Conservation (phyloP, 371 early-diverging fungal species). For the Umbelopsis sp. region DNA sequence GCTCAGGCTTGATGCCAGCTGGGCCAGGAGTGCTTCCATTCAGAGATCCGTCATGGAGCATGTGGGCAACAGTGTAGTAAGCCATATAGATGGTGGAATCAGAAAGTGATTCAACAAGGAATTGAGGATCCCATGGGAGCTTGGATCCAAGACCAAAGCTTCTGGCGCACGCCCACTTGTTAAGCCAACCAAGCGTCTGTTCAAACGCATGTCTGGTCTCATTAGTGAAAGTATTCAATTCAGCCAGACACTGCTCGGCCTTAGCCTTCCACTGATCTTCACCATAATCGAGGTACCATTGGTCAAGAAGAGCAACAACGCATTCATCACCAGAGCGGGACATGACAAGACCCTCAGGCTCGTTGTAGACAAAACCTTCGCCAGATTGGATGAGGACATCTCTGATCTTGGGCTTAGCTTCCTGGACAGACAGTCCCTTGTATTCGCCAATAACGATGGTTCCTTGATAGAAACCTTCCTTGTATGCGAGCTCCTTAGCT, state of each 20-base stretch:
- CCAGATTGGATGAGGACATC: constrained; percentile 71
- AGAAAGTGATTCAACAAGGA: constrained; percentile 98
- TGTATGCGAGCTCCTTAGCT: constrained; percentile 96
- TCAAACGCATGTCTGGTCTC: constrained; percentile 94
- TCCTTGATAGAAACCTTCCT: constrained; percentile 97
- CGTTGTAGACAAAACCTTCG: constrained; percentile 90
- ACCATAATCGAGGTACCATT: constrained; percentile 99
- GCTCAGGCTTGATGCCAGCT: constrained; percentile 78
- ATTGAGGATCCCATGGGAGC: constrained; percentile 97
- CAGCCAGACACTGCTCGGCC: constrained; percentile 81
- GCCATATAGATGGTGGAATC: constrained; percentile 99
- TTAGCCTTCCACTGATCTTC: constrained; percentile 89
- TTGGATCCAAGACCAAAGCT: constrained; percentile 97
- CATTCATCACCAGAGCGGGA: constrained; percentile 98
- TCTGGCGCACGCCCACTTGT: constrained; percentile 99
- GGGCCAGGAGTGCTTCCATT: constrained; percentile 86
- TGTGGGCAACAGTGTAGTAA: constrained; percentile 98
- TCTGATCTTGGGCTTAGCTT: constrained; percentile 89
- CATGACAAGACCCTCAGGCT: constrained; percentile 96
- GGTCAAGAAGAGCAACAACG: constrained; percentile 97
- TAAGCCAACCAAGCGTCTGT: constrained; percentile 94
- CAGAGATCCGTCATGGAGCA: constrained; percentile 90
- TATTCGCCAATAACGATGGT: constrained; percentile 84
- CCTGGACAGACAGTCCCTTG: constrained; percentile 85
- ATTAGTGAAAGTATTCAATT: constrained; percentile 81